Evolutionary conservation across 2,329 filamentous ascomycete species (phyloP), one percentile per base, ranked within the genome.

Genomic region (Colletotrichum costaricense): DNA sequence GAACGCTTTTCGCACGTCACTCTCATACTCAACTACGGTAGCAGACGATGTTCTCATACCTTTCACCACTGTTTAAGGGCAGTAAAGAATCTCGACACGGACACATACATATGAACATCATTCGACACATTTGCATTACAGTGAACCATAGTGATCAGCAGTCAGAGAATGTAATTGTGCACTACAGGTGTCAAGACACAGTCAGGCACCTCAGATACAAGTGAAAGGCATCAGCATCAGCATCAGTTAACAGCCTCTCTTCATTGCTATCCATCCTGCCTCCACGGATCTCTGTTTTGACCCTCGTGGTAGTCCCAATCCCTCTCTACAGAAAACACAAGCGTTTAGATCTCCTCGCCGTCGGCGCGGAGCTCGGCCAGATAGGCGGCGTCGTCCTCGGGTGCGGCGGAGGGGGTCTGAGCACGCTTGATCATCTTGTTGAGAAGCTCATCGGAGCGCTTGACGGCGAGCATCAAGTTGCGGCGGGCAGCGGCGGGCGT

Each of bases 381-480:
- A 56, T 78, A 75, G 2, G 62, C 66, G 22, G 70, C 52, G 11
- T 69, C 73, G 11, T 72, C 73, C 62, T 74, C 74, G n/a, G 67
- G 66, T 16, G 70, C 55, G 67, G 72, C 68, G 5, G 68, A 69
- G 5, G 69, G 63, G 12, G 69, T 72, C 42, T 68, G 72, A 56
- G 72, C 75, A 49, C 78, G 78, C 77, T 77, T 78, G 55, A 69
- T 52, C 63, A 77, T 73, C 71, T 71, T 71, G 38, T 55, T 69
- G 33, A 75, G 63, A 42, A 74, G 64, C n/a, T 74, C 63, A 49
- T 76, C 76, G 68, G 74, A 76, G 57, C 77, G 75, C 76, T 77
- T 80, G 70, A 80, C 63, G 70, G 75, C 74, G 49, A 76, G 57
- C 66, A 78, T 78, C 42, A 80, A 75, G 38, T 74, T 76, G 56